Evolutionary conservation across 306 rosid genomes (phyloP).

Genomic region (Mimosa bimucronata): DNA sequence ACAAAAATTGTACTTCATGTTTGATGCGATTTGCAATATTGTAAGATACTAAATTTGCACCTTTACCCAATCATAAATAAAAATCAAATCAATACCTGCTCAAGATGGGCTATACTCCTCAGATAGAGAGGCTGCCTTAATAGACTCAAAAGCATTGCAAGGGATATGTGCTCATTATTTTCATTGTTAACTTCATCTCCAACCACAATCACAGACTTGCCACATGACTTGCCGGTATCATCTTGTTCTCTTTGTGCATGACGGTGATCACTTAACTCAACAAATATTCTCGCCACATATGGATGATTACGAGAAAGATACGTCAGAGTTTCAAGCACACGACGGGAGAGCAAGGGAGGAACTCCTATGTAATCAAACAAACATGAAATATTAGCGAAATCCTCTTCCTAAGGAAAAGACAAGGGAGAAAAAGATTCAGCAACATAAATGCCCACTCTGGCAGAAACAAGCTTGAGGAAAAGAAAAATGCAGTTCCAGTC

Average conservation of each 20-base stretch:
- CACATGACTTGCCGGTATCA: constrained; percentile 51
- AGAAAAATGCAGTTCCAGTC: background rate
- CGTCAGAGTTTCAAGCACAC: constrained; percentile 90
- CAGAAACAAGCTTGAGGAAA: background rate
- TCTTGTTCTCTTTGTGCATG: constrained; percentile 54
- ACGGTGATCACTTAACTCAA: constrained; percentile 59
- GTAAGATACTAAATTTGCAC: no score
- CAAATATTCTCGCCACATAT: constrained; percentile 78
- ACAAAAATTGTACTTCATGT: no score
- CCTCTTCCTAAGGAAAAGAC: background rate
- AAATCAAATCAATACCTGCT: constrained; percentile 67
- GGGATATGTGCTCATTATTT: constrained; percentile 54
- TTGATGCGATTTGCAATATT: no score
- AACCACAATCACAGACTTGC: constrained; percentile 88
- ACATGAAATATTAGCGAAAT: constrained; percentile 25
- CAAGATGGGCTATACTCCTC: constrained; percentile 97
- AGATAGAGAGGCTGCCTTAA: constrained; percentile 92
- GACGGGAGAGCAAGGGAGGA: constrained; percentile 96
- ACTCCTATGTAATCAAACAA: constrained; percentile 64
- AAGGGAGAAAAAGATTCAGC: background rate
- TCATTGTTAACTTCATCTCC: constrained; percentile 51
- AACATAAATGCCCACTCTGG: background rate
- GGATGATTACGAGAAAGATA: constrained; percentile 93
- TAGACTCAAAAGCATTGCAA: constrained; percentile 86
- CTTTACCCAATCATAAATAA: no score